Percentiles rank a stretch among this genome's conserved stretches.
Evolutionary conservation across 139 green algal species (phyloP).

Genomic region (Closterium sp.): DNA sequence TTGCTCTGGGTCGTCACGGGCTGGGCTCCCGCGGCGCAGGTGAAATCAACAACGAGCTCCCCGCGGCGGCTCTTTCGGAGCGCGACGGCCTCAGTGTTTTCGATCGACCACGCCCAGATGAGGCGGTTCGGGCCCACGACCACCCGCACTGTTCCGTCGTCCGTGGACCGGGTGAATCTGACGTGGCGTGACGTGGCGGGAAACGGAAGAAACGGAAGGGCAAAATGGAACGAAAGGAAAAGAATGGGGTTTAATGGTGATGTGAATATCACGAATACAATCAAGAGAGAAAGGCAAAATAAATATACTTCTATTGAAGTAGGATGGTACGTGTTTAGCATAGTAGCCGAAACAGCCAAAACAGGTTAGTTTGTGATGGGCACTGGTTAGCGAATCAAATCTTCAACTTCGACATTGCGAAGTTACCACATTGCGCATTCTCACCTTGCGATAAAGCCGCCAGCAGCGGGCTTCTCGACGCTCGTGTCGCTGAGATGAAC

Average conservation of each 20-base stretch:
- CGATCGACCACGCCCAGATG: not conserved
- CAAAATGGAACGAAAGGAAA: too few relatives aligned
- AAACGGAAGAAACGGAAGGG: too few relatives aligned
- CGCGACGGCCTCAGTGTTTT: not conserved
- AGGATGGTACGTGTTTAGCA: too few relatives aligned
- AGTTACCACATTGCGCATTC: not conserved
- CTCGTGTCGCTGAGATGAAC: not conserved
- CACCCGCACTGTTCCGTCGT: not conserved
- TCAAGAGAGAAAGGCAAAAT: too few relatives aligned
- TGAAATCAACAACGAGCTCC: not conserved
- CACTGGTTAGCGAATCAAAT: too few relatives aligned
- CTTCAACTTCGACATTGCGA: too few relatives aligned
- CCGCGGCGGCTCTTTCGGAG: not conserved
- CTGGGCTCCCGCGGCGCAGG: not conserved
- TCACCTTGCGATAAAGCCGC: not conserved
- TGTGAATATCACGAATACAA: too few relatives aligned
- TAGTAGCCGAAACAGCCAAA: too few relatives aligned
- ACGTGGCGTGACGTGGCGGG: not conserved
- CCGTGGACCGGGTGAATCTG: not conserved
- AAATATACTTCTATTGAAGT: too few relatives aligned
- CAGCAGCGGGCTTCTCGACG: not conserved
- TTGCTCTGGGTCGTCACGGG: not conserved
- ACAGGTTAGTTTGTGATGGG: too few relatives aligned
- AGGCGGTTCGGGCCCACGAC: not conserved
- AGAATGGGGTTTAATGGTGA: too few relatives aligned